Evolutionary conservation across 106 monocot species (phyloP), one percentile per base, ranked within the genome.

Genomic region (Phalaenopsis equestris): DNA sequence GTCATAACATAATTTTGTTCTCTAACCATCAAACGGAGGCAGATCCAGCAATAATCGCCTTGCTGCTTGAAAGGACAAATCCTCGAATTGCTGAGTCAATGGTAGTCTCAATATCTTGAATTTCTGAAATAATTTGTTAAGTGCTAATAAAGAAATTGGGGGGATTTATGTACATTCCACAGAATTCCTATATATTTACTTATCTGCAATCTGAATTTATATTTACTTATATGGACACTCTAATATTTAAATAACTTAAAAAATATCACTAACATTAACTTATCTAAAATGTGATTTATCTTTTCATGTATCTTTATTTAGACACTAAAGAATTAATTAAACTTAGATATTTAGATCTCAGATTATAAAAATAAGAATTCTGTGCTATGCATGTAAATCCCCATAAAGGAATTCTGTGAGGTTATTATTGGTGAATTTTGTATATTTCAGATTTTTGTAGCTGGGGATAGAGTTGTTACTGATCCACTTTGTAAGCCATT

Each of bases 1-100:
- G 97, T 37, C 97, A 97, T 86, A 97, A 97, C 86, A 82, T 97
- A 61, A 82, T 97, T 78, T 80, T 97, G 75, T 86, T 94, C 80
- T 93, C 93, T 67, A 93, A 93, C 81, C 93, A 93, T 90, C 93
- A 93, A 83, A 86, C 86, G 9, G 87, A 97, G 84, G 97, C 94
- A 79, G 97, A 97, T 87, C 97, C 97, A 72, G 97, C 94, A 70
- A 42, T 94, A 57, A 89, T 97, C 79, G 86, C 86, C 64, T 81
- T 94, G 85, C 84, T 92, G 77, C 89, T 97, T 84, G 97, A 97
- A 82, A 89, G 78, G 78, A 90, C 87, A 77, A 78, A 84, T 84
- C 78, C 92, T 18, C 72, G 41, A 82, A 78, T 97, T 81, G 86
- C 90, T 75, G 97, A 94, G 86, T 84, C 83, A 79, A 82, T 88